Evolutionary conservation across 768 basidiomycete genomes (phyloP).

Genomic region (Sporobolomyces pararoseus): DNA sequence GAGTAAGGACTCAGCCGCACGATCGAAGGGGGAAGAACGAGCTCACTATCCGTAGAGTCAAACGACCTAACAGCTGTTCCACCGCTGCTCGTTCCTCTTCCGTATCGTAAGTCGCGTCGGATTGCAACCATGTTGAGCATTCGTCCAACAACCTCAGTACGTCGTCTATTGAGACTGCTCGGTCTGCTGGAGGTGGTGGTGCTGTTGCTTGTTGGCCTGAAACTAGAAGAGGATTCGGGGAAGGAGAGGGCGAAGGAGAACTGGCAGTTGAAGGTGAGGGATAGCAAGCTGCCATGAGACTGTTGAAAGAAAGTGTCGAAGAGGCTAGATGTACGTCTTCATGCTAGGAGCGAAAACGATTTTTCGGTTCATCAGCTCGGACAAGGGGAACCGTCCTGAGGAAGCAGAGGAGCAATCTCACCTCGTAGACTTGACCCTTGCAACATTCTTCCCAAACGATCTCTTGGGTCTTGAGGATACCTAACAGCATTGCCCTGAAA

Average conservation of each 20-base stretch:
- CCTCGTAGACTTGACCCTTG: constrained; percentile 36
- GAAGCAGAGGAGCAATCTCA: neutral
- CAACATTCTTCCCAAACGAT: constrained; percentile 34
- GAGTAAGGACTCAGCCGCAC: too few species aligned
- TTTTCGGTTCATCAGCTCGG: too few species aligned
- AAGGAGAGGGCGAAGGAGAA: neutral
- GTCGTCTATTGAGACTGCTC: constrained; percentile 26
- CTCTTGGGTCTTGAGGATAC: constrained; percentile 23
- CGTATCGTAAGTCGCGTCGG: neutral
- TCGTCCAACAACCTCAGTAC: constrained; percentile 22
- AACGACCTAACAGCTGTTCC: neutral
- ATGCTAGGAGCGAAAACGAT: constrained; percentile 22
- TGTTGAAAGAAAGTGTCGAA: constrained; percentile 24
- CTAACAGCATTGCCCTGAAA: constrained; percentile 31
- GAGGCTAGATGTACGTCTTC: constrained; percentile 38
- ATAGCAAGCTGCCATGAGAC: constrained; percentile 23
- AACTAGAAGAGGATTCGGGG: neutral
- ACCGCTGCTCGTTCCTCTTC: neutral
- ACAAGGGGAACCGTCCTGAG: too few species aligned
- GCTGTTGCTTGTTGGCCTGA: neutral
- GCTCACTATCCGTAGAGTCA: constrained; percentile 26
- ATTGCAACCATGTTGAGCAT: constrained; percentile 6
- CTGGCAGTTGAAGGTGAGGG: neutral
- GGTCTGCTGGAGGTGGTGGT: neutral
- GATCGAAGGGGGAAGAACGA: neutral